Percentiles rank a stretch among this genome's conserved stretches.
Conservation (phyloP, 768 basidiomycete genomes). For the Auriscalpium vulgare region DNA sequence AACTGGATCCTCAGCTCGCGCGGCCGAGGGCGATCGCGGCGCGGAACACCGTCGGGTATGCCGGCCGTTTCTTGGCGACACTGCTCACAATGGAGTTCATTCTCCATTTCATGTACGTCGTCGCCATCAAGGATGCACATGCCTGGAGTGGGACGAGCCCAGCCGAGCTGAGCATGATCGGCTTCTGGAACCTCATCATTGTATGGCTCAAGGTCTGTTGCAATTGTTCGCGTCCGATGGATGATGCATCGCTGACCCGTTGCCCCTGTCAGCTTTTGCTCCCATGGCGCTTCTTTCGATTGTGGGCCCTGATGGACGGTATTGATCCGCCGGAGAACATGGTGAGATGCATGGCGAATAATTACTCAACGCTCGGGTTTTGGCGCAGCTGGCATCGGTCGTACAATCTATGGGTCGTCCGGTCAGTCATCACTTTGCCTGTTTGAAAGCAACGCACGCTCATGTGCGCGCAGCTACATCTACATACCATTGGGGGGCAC, state of each 20-base stretch:
- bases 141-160: constrained; percentile 79
- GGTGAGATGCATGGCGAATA: constrained; percentile 98
- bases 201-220: constrained; percentile 87
- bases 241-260: not conserved
- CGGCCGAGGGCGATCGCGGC: constrained; percentile 40
- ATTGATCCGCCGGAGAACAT: constrained; percentile 97
- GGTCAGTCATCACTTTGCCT: constrained; percentile 35
- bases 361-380: constrained; percentile 88
- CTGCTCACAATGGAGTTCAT: constrained; percentile 85
- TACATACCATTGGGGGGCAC: constrained; percentile 88
- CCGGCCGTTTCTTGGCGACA: constrained; percentile 60
- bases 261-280: constrained; percentile 59
- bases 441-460: not conserved
- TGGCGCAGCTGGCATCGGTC: constrained; percentile 97
- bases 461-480: constrained; percentile 58
- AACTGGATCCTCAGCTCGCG: constrained; percentile 41
- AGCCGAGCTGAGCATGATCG: constrained; percentile 81
- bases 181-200: constrained; percentile 94
- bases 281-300: constrained; percentile 94
- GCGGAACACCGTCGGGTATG: constrained; percentile 43
- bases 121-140: constrained; percentile 86
- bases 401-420: constrained; percentile 91
- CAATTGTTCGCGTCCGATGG: not conserved
- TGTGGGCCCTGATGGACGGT: constrained; percentile 85
- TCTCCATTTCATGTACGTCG: constrained; percentile 92